Base-by-base conservation (phyloP, 495 filamentous ascomycete genomes). In the Aspergillus sclerotiicarbonarius region DNA sequence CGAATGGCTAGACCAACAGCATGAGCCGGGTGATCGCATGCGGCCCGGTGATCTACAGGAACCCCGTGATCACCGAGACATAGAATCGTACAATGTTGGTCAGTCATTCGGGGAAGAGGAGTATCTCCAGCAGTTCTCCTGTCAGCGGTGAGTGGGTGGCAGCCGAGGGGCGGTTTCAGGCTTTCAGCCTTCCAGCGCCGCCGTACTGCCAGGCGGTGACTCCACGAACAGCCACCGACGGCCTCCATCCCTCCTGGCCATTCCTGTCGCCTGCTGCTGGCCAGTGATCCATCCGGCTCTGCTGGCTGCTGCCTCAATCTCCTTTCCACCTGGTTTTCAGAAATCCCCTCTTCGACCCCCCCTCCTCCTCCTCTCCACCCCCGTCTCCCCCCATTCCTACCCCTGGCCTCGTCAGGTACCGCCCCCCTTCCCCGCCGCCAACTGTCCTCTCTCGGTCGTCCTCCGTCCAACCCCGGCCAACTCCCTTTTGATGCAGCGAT, bases 401-500 rank as follows among this genome's bases (percentile, higher is more conserved):
- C 20, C 52, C 53, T 44, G 46, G 25, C 54, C 35, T 55, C 61
- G 47, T 53, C 53, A 54, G 25, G 44, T 52, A 52, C 44, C 56
- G 58, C 56, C 64, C 41, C 60, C 46, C 50, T 32, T 59, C 58
- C 56, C 62, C 61, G 57, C 25, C 68, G 65, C 61, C 61, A 66
- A 59, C 65, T 66, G 58, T 62, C 63, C 62, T 62, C 58, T 64
- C 50, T 53, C 19, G 31, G 52, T 52, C 59, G 57, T 30, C 35
- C 46, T 56, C 56, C 48, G 13, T 35, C 9, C 9, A 12, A 16
- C 35, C 15, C 9, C 25, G 41, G 51, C 56, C 8, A 21, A 21
- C 15, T 20, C 44, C 18, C 44, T 6, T 49, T 64, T 59, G 62
- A 68, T 68, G 66, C 66, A 53, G 63, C 59, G 32, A 54, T 63